Percentiles rank a stretch among this genome's conserved stretches.
phyloP scores from a whole-genome alignment of 208 protist species.

The Leishmania amazonensis region DNA sequence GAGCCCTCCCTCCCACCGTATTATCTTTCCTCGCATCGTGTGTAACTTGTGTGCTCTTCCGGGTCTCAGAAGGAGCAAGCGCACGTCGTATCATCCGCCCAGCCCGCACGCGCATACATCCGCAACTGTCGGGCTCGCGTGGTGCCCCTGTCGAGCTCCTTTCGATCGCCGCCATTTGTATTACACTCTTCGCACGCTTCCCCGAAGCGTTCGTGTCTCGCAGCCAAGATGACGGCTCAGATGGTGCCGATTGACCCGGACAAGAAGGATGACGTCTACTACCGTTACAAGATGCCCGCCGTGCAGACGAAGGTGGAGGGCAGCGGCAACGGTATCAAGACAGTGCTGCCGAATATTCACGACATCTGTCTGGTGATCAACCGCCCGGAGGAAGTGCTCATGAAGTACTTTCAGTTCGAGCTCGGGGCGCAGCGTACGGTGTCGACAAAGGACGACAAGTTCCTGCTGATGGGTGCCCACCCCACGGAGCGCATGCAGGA shows the following conservation, averaged over 20 bases:
- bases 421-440: conserved; percentile 85
- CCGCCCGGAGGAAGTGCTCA: conserved; percentile 85
- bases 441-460: conserved; percentile 87
- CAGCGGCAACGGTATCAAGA: conserved; percentile 95
- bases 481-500: conserved; percentile 81
- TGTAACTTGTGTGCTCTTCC: neutral
- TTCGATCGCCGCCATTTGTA: no score
- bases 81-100: neutral
- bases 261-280: conserved; percentile 88
- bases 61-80: neutral
- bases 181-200: neutral
- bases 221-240: conserved; percentile 55
- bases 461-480: conserved; percentile 86
- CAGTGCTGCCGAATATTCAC: conserved; percentile 94
- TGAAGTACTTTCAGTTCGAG: conserved; percentile 91
- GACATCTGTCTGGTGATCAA: conserved; percentile 90
- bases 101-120: neutral
- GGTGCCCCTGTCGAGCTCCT: neutral
- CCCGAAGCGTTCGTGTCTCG: neutral
- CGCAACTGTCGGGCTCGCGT: neutral
- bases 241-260: conserved; percentile 92
- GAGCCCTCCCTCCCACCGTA: neutral
- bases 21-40: neutral
- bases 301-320: conserved; percentile 92
- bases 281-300: conserved; percentile 95